These are phyloP conservation scores for Phytophthora syringae DNA, from an alignment of 352 stramenopile genomes.

Conservation along the genomic window DNA sequence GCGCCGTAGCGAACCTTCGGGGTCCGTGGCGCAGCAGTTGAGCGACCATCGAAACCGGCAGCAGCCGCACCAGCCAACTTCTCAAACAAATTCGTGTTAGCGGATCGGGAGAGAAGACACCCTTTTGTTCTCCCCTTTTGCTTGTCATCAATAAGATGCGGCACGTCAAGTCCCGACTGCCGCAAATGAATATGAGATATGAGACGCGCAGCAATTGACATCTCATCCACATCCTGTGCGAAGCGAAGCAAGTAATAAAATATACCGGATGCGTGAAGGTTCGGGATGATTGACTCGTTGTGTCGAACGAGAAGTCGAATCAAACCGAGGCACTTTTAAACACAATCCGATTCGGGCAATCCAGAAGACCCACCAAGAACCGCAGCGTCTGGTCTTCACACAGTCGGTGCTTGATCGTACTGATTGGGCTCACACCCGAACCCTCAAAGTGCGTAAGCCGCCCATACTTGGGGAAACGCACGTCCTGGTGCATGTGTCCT, in stretches of 20 bases:
- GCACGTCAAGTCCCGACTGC: slow-evolving; percentile 69
- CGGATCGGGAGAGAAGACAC: slow-evolving; percentile 78
- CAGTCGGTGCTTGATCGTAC: slow-evolving; percentile 74
- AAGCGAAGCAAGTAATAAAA: slow-evolving; percentile 90
- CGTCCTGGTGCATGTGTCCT: slow-evolving; percentile 78
- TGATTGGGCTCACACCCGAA: slow-evolving; percentile 77
- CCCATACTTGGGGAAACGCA: slow-evolving; percentile 81
- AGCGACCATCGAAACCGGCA: slow-evolving; percentile 88
- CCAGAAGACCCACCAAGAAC: slow-evolving; percentile 81
- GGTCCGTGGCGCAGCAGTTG: slow-evolving; percentile 84
- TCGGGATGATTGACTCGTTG: slow-evolving; percentile 86
- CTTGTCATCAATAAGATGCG: slow-evolving; percentile 71
- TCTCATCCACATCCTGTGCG: slow-evolving; percentile 82
- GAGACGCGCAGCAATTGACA: slow-evolving; percentile 77
- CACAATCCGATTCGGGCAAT: slow-evolving; percentile 84
- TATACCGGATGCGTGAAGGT: slow-evolving; percentile 81
- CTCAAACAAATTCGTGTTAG: slow-evolving; percentile 84
- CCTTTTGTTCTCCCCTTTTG: slow-evolving; percentile 86
- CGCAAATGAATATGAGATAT: slow-evolving; percentile 87
- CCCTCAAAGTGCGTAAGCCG: slow-evolving; percentile 85
- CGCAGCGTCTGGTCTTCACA: slow-evolving; percentile 81
- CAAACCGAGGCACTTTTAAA: slow-evolving; percentile 87
- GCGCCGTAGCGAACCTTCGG: slow-evolving; percentile 70
- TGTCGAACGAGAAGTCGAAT: slow-evolving; percentile 85
- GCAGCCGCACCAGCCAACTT: slow-evolving; percentile 83